Evolutionary conservation across 2,329 filamentous ascomycete species (phyloP).

Genomic region (Diplocarpon rosae): DNA sequence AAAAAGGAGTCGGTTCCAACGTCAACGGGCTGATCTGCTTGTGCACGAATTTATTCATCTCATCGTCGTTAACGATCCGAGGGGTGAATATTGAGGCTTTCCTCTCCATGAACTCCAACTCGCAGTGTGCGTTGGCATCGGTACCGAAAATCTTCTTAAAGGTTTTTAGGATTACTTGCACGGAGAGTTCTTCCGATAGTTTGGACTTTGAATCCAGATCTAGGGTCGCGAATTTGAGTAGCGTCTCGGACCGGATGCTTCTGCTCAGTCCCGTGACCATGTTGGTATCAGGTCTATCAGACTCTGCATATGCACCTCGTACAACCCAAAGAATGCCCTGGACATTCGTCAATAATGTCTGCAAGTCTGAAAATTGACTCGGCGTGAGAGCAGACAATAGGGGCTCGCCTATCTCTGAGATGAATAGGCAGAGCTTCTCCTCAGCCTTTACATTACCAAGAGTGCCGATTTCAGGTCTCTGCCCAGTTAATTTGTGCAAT

Average conservation of each 20-base stretch:
- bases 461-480: slow-evolving; percentile 26
- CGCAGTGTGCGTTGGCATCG: slow-evolving; percentile 11
- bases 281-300: slow-evolving; percentile 19
- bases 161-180: slow-evolving; percentile 12
- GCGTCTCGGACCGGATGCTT: slow-evolving; percentile 21
- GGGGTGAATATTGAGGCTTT: slow-evolving; percentile 23
- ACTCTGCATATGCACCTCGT: slow-evolving; percentile 31
- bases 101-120: slow-evolving; percentile 21
- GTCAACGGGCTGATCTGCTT: slow-evolving; percentile 15
- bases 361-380: slow-evolving; percentile 33
- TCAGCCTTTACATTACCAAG: slow-evolving; percentile 25
- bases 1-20: slow-evolving; percentile 13
- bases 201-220: slow-evolving; percentile 20
- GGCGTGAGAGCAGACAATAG: slow-evolving; percentile 33
- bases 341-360: slow-evolving; percentile 29
- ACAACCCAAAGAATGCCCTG: slow-evolving; percentile 40
- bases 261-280: slow-evolving; percentile 24
- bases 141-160: slow-evolving; percentile 14
- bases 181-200: slow-evolving; percentile 26
- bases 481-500: slow-evolving; percentile 28
- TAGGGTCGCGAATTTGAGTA: slow-evolving; percentile 22
- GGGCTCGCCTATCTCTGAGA: slow-evolving; percentile 33
- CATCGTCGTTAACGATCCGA: slow-evolving; percentile 20
- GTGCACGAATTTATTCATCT: slow-evolving; percentile 22
- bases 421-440: slow-evolving; percentile 32